Evolutionary conservation across 1,139 yeast genomes (phyloP).

Genomic region (Magnusiomyces tetraspermus): DNA sequence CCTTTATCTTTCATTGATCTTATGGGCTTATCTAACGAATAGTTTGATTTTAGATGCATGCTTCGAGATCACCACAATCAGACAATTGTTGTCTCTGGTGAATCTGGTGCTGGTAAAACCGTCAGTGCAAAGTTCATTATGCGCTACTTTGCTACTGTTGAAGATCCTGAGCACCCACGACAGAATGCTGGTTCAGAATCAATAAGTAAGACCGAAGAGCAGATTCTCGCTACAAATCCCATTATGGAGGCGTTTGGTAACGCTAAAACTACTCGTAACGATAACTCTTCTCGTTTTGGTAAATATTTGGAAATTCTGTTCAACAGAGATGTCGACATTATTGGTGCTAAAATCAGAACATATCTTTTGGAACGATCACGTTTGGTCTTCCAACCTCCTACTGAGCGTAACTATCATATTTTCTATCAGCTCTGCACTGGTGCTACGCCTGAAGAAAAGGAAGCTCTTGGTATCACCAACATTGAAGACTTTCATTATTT

Average conservation of each 20-base stretch:
- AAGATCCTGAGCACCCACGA: slow-evolving; percentile 44
- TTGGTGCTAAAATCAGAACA: slow-evolving; percentile 91
- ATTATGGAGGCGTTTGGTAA: slow-evolving; percentile 99
- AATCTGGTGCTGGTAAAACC: slow-evolving; percentile 98
- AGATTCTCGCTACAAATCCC: slow-evolving; percentile 93
- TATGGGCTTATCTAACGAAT: no score
- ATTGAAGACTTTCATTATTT: slow-evolving; percentile 71
- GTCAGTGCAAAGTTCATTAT: slow-evolving; percentile 94
- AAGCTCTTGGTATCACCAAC: slow-evolving; percentile 43
- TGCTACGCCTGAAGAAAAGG: slow-evolving; percentile 50
- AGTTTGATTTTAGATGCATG: slow-evolving; percentile 69
- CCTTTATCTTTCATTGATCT: background rate
- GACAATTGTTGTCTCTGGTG: slow-evolving; percentile 95
- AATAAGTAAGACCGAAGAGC: slow-evolving; percentile 87
- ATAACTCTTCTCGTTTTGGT: slow-evolving; percentile 95
- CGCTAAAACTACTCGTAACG: slow-evolving; percentile 95
- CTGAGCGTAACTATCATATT: slow-evolving; percentile 90
- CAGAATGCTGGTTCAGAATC: slow-evolving; percentile 39
- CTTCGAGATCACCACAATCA: slow-evolving; percentile 74
- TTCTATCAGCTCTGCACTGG: slow-evolving; percentile 88
- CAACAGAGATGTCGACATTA: slow-evolving; percentile 61
- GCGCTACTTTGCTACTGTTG: slow-evolving; percentile 96
- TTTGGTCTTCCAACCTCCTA: slow-evolving; percentile 80
- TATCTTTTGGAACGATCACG: slow-evolving; percentile 89
- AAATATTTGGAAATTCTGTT: slow-evolving; percentile 88